Percentiles rank a stretch among this genome's conserved stretches.
These are phyloP conservation scores for Pseudonitzschia pungens DNA, from an alignment of 108 stramenopile species.

Conservation along the genomic window DNA sequence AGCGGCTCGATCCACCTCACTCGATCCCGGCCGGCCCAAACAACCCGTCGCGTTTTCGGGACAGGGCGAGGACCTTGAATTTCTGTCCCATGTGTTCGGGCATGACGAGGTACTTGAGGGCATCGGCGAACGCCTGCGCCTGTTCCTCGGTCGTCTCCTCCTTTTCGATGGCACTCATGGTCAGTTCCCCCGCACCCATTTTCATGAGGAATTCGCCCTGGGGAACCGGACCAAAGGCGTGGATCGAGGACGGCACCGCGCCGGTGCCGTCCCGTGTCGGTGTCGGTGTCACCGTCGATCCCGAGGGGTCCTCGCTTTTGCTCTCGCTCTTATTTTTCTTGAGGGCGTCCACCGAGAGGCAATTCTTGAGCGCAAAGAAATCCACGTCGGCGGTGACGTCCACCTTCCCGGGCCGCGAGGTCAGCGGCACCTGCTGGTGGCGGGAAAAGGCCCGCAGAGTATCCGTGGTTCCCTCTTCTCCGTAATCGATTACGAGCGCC, in stretches of 20 bases:
- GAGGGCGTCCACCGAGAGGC: slow-evolving; percentile 34
- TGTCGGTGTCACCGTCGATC: no score
- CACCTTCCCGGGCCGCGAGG: slow-evolving; percentile 85
- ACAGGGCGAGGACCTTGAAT: slow-evolving; percentile 83
- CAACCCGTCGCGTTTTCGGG: slow-evolving; percentile 51
- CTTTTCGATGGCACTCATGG: slow-evolving; percentile 60
- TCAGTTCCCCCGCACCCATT: slow-evolving; percentile 85
- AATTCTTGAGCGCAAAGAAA: slow-evolving; percentile 81
- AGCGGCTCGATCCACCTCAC: background rate
- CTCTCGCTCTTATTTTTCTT: background rate
- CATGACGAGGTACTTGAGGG: slow-evolving; percentile 80
- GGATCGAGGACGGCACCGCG: slow-evolving; percentile 15
- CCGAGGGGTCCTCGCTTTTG: no score
- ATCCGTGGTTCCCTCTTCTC: slow-evolving; percentile 84
- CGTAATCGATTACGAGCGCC: slow-evolving; percentile 97
- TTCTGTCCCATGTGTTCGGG: slow-evolving; percentile 92
- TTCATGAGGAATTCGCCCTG: slow-evolving; percentile 91
- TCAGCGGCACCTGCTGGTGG: slow-evolving; percentile 84
- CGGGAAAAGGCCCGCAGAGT: slow-evolving; percentile 88
- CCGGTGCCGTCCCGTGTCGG: slow-evolving; percentile 6
- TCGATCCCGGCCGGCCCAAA: slow-evolving; percentile 46
- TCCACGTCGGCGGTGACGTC: slow-evolving; percentile 99
- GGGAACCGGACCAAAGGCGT: slow-evolving; percentile 82
- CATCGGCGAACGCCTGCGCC: slow-evolving; percentile 71
- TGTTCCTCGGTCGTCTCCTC: slow-evolving; percentile 83